Evolutionary conservation across 768 basidiomycete genomes (phyloP).

Genomic region (Mycena rebaudengoi): DNA sequence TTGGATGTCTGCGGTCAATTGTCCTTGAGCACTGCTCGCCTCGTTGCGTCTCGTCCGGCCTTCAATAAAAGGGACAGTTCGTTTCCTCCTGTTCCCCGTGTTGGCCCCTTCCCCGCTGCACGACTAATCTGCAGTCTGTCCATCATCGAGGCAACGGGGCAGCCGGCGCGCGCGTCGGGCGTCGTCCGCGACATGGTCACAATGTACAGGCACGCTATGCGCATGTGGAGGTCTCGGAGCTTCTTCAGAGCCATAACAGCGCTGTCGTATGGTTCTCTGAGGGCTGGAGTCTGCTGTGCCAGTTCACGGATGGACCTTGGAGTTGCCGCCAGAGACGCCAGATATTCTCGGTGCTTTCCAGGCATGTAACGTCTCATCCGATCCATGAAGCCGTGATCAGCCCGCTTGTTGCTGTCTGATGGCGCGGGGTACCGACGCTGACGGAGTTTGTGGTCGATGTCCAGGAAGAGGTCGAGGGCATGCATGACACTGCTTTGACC

Average conservation of each 20-base stretch:
- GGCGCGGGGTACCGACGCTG: slow-evolving; percentile 74
- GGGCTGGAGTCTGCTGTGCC: slow-evolving; percentile 61
- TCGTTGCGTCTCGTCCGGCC: slow-evolving; percentile 88
- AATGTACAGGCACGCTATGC: slow-evolving; percentile 87
- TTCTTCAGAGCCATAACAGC: slow-evolving; percentile 82
- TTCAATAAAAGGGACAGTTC: slow-evolving; percentile 85
- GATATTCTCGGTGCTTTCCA: slow-evolving; percentile 86
- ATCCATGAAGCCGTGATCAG: slow-evolving; percentile 85
- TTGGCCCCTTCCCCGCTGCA: slow-evolving; percentile 54
- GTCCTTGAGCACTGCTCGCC: slow-evolving; percentile 62
- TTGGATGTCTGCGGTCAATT: slow-evolving; percentile 30
- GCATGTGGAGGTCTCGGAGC: slow-evolving; percentile 89
- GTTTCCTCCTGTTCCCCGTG: slow-evolving; percentile 91
- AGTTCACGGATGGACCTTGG: slow-evolving; percentile 71
- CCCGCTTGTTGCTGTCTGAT: slow-evolving; percentile 69
- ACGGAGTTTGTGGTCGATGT: slow-evolving; percentile 87
- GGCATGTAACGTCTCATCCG: slow-evolving; percentile 98
- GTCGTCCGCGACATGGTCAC: slow-evolving; percentile 80
- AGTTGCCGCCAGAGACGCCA: slow-evolving; percentile 67
- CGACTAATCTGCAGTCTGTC: slow-evolving; percentile 52
- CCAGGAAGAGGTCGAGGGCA: slow-evolving; percentile 84
- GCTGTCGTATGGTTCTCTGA: slow-evolving; percentile 80
- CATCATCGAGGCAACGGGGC: slow-evolving; percentile 66
- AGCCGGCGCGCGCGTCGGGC: slow-evolving; percentile 54
- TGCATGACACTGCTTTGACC: slow-evolving; percentile 95